phyloP scores from a whole-genome alignment of 2,329 filamentous ascomycete genomes.

The Lachnellula arida region DNA sequence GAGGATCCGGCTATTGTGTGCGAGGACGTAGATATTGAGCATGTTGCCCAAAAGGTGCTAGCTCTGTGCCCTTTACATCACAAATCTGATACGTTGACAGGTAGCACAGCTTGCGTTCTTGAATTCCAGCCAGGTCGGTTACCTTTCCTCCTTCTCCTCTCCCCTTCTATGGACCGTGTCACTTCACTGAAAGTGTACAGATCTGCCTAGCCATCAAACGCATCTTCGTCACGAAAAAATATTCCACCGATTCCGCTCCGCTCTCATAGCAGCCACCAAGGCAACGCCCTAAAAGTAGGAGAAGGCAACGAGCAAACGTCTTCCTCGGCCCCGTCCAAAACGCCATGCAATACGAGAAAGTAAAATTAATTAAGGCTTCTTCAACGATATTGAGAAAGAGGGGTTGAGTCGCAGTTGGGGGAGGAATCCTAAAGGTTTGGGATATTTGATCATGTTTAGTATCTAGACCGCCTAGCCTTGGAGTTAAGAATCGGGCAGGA shows the following conservation, averaged over 20 bases:
- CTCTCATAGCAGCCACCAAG: conserved; percentile 42
- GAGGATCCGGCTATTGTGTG: conserved; percentile 50
- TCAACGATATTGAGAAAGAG: conserved; percentile 49
- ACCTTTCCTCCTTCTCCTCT: background rate
- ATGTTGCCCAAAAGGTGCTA: conserved; percentile 34
- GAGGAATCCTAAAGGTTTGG: conserved; percentile 22
- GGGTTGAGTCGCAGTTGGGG: conserved; percentile 46
- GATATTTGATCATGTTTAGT: conserved; percentile 54
- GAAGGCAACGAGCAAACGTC: conserved; percentile 32
- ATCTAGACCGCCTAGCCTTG: conserved; percentile 54
- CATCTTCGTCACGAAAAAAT: conserved; percentile 56
- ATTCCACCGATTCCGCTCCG: conserved; percentile 43
- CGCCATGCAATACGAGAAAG: conserved; percentile 52
- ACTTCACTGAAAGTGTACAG: background rate
- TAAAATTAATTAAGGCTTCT: conserved; percentile 41
- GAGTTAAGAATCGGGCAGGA: conserved; percentile 51
- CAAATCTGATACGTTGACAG: background rate
- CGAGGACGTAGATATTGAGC: conserved; percentile 45
- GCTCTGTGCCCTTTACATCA: background rate
- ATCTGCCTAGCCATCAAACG: conserved; percentile 53
- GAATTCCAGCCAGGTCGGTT: conserved; percentile 42
- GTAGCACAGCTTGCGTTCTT: conserved; percentile 45
- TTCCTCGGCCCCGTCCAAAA: conserved; percentile 57
- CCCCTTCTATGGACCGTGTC: background rate
- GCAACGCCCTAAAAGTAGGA: conserved; percentile 39